Base-by-base conservation (phyloP, 805 yeast species). In the Helenozyma rhizophorensis region DNA sequence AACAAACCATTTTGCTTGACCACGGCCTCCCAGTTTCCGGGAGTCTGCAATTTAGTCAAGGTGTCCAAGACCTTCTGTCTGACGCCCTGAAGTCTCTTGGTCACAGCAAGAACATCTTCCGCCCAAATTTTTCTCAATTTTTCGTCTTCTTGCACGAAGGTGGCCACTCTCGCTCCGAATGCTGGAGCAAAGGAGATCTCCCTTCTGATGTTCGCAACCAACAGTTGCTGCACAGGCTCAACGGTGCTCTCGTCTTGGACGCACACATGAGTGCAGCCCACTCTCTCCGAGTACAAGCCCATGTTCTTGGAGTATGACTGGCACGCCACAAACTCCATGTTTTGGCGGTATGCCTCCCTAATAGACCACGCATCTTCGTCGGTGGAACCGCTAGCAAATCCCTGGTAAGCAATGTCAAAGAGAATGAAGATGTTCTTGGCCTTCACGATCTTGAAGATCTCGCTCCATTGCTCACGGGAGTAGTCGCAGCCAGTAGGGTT, bases 131-230 rank as follows among this genome's bases (percentile, higher is more conserved):
- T 30, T 12, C 45, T 30, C 27, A 42, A 39, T 25, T 56, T 50
- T 13, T 51, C 53, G 18, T 41, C 40, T n/a, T 41, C 42, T 40
- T 60, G 55, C 23, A 65, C 54, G 30, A 48, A 51, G 16, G 58
- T 29, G 22, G 70, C 65, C 12, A 68, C 48, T 28, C 72, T 47
- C 12, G 74, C 72, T 11, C 74, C 73, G 43, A 56, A 68, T 5
- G 72, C 69, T 8, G 74, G 72, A 4, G 67, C 71, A 50, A 65
- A 65, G 5, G 74, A 68, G 34, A 66, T 58, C 44, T 62, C 68
- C n/a, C 53, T 42, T 44, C 73, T 51, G 45, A 67, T 58, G 23
- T 54, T 27, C 10, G 57, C 48, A 9, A 59, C 50, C 48, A 68
- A 51, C 21, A 50, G 50, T 13, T 55, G 51, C 34, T 42, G 42